Percentiles rank a stretch among this genome's conserved stretches.
phyloP scores from a whole-genome alignment of 805 yeast genomes.

The Starmerella apis region DNA sequence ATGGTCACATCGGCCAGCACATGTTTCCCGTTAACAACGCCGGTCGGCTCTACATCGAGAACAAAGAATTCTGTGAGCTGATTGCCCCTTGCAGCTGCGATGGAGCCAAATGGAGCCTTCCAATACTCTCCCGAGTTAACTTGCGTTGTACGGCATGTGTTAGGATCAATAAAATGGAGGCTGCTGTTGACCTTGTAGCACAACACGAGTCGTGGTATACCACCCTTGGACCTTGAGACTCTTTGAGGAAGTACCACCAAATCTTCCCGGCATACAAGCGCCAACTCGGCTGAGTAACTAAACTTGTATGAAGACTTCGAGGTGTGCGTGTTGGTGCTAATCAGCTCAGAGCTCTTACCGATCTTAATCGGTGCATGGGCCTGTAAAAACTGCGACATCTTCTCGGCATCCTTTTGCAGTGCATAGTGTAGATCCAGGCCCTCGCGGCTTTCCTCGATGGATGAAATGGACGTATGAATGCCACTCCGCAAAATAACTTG shows the following conservation, averaged over 20 bases:
- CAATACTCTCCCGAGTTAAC: slow-evolving; percentile 62
- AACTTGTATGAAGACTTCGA: slow-evolving; percentile 83
- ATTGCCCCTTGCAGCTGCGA: slow-evolving; percentile 45
- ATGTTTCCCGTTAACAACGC: slow-evolving; percentile 60
- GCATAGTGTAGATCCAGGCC: slow-evolving; percentile 91
- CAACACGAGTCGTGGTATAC: slow-evolving; percentile 66
- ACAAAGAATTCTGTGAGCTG: slow-evolving; percentile 80
- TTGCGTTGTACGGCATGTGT: slow-evolving; percentile 67
- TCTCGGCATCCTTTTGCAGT: slow-evolving; percentile 80
- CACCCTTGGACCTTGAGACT: slow-evolving; percentile 73
- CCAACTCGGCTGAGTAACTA: slow-evolving; percentile 84
- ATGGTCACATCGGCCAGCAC: slow-evolving; percentile 84
- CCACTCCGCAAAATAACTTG: slow-evolving; percentile 86
- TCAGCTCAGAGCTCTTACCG: slow-evolving; percentile 81
- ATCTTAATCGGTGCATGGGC: slow-evolving; percentile 76
- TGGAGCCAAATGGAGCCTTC: slow-evolving; percentile 56
- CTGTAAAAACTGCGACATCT: slow-evolving; percentile 81
- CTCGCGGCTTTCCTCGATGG: slow-evolving; percentile 84
- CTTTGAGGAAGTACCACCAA: slow-evolving; percentile 82
- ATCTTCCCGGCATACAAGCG: slow-evolving; percentile 95
- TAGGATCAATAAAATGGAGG: slow-evolving; percentile 79
- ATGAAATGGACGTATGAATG: slow-evolving; percentile 87
- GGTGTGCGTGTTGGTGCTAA: slow-evolving; percentile 84
- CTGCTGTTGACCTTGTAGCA: slow-evolving; percentile 78
- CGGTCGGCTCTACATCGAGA: slow-evolving; percentile 88